Conservation (phyloP, 306 rosid species). For the Gynostemma pentaphyllum region DNA sequence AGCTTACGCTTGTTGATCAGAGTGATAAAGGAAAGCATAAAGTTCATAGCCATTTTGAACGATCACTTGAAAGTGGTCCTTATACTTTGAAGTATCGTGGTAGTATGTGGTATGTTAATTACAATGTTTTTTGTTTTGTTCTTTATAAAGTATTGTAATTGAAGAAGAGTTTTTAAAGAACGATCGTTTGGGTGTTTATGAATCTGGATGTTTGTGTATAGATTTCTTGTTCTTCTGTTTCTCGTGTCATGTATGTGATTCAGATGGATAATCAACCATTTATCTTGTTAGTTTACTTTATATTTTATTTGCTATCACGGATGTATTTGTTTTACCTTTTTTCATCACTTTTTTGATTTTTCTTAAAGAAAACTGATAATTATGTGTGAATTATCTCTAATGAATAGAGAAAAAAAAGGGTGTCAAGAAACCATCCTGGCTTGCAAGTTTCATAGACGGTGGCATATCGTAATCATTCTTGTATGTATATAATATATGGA, state of each 20-base stretch:
- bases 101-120: constrained; percentile 68
- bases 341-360: not conserved
- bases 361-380: not conserved
- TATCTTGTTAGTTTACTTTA: not conserved
- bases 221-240: not conserved
- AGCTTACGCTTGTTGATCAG: constrained; percentile 68
- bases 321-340: not conserved
- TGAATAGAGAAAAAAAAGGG: not conserved
- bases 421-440: not conserved
- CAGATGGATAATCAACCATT: not conserved
- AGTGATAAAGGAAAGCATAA: constrained; percentile 59
- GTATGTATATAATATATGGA: not conserved
- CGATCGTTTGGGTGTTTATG: not conserved
- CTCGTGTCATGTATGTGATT: not conserved
- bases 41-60: constrained; percentile 89
- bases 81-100: constrained; percentile 83
- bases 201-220: not conserved
- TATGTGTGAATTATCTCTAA: not conserved
- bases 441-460: not conserved
- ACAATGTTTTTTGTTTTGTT: not conserved
- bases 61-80: constrained; percentile 86
- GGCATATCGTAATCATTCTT: not conserved
- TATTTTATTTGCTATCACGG: not conserved
- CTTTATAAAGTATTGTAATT: not conserved
- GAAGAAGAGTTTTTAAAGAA: not conserved